phyloP scores from a whole-genome alignment of 495 filamentous ascomycete genomes.

The Podospora anserina region DNA sequence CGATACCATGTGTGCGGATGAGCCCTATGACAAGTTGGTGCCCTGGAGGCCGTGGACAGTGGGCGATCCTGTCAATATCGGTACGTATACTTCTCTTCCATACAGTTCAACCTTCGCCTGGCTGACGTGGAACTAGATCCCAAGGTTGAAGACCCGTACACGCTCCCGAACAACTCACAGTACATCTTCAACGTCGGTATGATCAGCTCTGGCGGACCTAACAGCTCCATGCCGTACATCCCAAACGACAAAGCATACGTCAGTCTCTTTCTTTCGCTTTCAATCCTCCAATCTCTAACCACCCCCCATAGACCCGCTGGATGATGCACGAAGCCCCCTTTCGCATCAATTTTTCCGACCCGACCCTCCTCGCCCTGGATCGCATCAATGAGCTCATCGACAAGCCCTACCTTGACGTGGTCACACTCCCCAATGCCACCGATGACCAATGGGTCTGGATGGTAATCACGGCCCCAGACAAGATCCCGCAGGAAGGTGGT shows the following conservation, averaged over 20 bases:
- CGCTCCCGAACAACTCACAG: slow-evolving; percentile 6
- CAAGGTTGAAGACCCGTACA: neutral
- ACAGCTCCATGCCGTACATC: neutral
- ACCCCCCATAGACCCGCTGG: slow-evolving; percentile 7
- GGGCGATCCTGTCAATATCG: slow-evolving; percentile 18
- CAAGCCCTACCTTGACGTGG: slow-evolving; percentile 11
- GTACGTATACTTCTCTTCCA: neutral
- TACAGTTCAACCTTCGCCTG: too few relatives aligned
- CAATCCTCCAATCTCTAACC: neutral
- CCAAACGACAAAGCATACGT: neutral
- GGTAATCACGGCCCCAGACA: slow-evolving; percentile 18
- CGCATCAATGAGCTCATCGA: neutral
- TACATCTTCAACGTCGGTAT: slow-evolving; percentile 21
- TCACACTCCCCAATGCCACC: neutral
- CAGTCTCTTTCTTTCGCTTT: neutral
- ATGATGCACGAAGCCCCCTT: slow-evolving; percentile 23
- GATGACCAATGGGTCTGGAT: slow-evolving; percentile 19
- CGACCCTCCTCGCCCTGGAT: slow-evolving; percentile 25
- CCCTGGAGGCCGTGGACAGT: slow-evolving; percentile 13
- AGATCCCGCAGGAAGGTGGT: neutral
- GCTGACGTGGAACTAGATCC: neutral
- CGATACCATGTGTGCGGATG: slow-evolving; percentile 18
- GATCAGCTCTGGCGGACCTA: slow-evolving; percentile 4
- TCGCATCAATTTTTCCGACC: slow-evolving; percentile 41
- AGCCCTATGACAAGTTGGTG: slow-evolving; percentile 12